A percentile compares a stretch with the other conserved stretches of the same genome.
These are phyloP conservation scores for Solanum medicagineum DNA, from an alignment of 257 asterid genomes.

Conservation along the genomic window DNA sequence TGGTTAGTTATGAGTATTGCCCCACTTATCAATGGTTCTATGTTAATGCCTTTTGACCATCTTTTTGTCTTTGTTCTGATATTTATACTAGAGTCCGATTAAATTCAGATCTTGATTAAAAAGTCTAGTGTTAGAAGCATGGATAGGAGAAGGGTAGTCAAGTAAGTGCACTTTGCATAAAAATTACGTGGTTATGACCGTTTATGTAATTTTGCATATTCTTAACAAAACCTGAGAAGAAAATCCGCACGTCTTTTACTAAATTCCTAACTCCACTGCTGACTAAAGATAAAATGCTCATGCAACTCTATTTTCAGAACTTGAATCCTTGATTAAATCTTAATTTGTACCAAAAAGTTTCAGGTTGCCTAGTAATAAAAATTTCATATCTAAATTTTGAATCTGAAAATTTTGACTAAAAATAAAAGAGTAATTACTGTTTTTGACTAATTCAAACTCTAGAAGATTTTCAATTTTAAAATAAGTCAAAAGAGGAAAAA, in stretches of 20 bases:
- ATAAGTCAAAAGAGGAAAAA: neutral
- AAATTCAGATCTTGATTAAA: rapidly evolving
- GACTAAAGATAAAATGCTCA: neutral
- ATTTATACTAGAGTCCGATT: neutral
- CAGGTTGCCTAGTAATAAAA: neutral
- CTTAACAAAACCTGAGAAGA: neutral
- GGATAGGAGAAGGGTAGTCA: neutral
- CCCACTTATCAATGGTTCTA: neutral
- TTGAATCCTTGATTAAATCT: neutral
- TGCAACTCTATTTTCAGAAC: rapidly evolving
- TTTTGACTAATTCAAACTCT: neutral
- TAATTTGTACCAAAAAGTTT: neutral
- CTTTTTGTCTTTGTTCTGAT: rapidly evolving
- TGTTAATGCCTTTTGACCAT: neutral
- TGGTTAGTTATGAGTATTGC: neutral
- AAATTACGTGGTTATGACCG: neutral
- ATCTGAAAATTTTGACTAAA: rapidly evolving
- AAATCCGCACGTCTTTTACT: neutral
- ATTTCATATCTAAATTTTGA: neutral
- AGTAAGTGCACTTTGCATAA: neutral
- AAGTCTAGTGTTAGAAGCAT: neutral
- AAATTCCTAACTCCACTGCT: neutral
- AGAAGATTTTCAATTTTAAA: neutral
- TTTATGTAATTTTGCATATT: neutral
- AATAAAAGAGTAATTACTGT: neutral